Evolutionary conservation across 805 yeast species (phyloP).

Genomic region (Candida qinlingensis): DNA sequence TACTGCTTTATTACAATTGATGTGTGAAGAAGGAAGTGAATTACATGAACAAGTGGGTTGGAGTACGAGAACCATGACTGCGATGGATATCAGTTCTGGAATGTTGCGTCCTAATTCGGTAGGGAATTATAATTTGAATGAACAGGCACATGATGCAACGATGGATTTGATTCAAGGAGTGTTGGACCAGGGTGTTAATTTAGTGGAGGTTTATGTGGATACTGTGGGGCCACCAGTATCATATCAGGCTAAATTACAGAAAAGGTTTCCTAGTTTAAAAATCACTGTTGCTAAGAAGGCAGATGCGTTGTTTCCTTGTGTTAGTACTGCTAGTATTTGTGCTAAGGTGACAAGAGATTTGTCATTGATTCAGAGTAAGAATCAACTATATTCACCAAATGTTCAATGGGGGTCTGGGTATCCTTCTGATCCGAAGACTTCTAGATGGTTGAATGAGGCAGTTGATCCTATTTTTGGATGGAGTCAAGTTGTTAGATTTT

Average conservation of each 20-base stretch:
- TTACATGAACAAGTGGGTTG: slow-evolving; percentile 68
- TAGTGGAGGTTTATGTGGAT: slow-evolving; percentile 79
- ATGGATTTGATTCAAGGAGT: slow-evolving; percentile 69
- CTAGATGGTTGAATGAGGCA: slow-evolving; percentile 59
- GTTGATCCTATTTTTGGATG: slow-evolving; percentile 83
- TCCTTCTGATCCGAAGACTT: slow-evolving; percentile 88
- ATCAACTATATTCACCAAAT: slow-evolving; percentile 23
- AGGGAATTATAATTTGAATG: slow-evolving; percentile 64
- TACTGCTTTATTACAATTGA: slow-evolving; percentile 49
- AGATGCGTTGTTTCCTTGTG: slow-evolving; percentile 86
- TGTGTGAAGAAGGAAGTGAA: slow-evolving; percentile 43
- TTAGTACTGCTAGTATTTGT: slow-evolving; percentile 89
- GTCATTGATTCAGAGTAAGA: slow-evolving; percentile 36
- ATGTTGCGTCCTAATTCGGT: slow-evolving; percentile 67
- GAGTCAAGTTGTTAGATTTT: slow-evolving; percentile 70
- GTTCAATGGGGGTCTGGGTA: slow-evolving; percentile 79
- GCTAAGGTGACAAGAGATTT: slow-evolving; percentile 95
- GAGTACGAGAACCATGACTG: slow-evolving; percentile 80
- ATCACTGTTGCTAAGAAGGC: slow-evolving; percentile 92
- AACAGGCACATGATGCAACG: slow-evolving; percentile 95
- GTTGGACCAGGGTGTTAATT: slow-evolving; percentile 51
- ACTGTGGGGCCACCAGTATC: slow-evolving; percentile 94
- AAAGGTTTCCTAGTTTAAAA: slow-evolving; percentile 60
- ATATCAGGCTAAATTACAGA: slow-evolving; percentile 71
- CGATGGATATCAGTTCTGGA: slow-evolving; percentile 80